Conservation (phyloP, 495 filamentous ascomycete genomes). For the Aspergillus affinis region DNA sequence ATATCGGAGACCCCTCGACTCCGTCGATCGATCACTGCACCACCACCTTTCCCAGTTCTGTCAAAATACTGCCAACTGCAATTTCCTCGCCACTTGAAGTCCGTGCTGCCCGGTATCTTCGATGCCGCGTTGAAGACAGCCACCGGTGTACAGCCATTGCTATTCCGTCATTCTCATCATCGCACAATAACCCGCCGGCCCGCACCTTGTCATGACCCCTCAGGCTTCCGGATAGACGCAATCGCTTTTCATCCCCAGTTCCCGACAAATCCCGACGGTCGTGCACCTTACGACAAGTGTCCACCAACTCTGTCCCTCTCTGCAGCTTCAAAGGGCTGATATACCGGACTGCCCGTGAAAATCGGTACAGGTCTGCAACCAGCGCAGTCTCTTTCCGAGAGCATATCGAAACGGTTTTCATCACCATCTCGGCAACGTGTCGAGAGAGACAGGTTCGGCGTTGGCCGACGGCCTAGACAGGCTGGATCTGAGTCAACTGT, state of each 20-base stretch:
- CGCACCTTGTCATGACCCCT: slow-evolving; percentile 39
- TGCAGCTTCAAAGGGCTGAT: slow-evolving; percentile 1
- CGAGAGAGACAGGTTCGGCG: slow-evolving; percentile 52
- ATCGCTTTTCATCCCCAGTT: slow-evolving; percentile 17
- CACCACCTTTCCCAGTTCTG: background rate
- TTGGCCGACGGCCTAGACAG: slow-evolving; percentile 53
- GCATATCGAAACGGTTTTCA: slow-evolving; percentile 17
- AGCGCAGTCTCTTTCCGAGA: slow-evolving; percentile 27
- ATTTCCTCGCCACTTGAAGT: background rate
- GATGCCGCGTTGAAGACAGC: slow-evolving; percentile 5
- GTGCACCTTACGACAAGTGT: too few species aligned
- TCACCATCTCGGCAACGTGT: slow-evolving; percentile 49
- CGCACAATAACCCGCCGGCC: slow-evolving; percentile 45
- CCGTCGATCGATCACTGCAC: slow-evolving; percentile 27
- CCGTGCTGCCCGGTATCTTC: background rate
- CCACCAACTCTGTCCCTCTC: too few species aligned
- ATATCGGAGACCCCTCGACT: slow-evolving; percentile 30
- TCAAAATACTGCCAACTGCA: background rate
- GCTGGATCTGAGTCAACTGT: slow-evolving; percentile 53
- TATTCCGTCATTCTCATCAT: slow-evolving; percentile 27
- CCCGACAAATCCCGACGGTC: background rate
- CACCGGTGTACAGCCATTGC: slow-evolving; percentile 12
- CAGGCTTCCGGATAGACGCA: slow-evolving; percentile 22
- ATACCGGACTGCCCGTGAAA: slow-evolving; percentile 8
- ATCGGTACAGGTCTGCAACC: slow-evolving; percentile 14